Conservation (phyloP, 345 rosid species). For the Populus simonii region DNA sequence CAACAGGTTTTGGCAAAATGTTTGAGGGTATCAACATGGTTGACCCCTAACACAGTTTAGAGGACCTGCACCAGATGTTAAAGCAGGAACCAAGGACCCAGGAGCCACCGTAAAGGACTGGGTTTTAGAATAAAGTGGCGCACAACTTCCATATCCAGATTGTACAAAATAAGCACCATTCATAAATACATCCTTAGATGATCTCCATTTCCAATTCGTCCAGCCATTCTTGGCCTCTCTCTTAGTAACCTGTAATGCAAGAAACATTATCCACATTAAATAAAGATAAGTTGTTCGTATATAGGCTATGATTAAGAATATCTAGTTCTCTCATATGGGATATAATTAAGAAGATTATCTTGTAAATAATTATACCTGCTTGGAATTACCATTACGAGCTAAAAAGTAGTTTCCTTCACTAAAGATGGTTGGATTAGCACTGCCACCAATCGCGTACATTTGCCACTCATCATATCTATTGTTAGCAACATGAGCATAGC, state of each 20-base stretch:
- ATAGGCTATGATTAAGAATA: not conserved
- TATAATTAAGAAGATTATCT: not conserved
- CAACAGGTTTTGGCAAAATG: too few species aligned
- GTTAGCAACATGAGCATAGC: slow-evolving; percentile 23
- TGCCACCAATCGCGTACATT: slow-evolving; percentile 25
- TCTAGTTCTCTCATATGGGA: not conserved
- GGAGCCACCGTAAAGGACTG: slow-evolving; percentile 23
- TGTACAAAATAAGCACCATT: slow-evolving; percentile 29
- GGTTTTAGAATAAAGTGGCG: slow-evolving; percentile 6
- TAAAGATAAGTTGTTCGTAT: not conserved
- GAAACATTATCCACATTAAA: not conserved
- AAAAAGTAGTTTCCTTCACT: slow-evolving; percentile 26
- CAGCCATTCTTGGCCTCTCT: slow-evolving; percentile 13
- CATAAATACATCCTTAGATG: slow-evolving; percentile 18
- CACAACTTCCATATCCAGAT: slow-evolving; percentile 25
- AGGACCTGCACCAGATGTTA: slow-evolving; percentile 26
- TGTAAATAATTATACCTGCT: slow-evolving; percentile 1
- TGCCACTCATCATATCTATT: slow-evolving; percentile 30
- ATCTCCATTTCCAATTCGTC: slow-evolving; percentile 33
- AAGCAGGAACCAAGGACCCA: slow-evolving; percentile 16
- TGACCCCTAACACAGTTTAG: slow-evolving; percentile 5
- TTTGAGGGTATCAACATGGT: slow-evolving; percentile 4
- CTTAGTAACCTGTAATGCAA: slow-evolving; percentile 14
- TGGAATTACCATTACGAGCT: slow-evolving; percentile 10
- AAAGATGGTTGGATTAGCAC: slow-evolving; percentile 30